Base-by-base conservation (phyloP, 768 basidiomycete genomes). In the Dendrothele bispora region DNA sequence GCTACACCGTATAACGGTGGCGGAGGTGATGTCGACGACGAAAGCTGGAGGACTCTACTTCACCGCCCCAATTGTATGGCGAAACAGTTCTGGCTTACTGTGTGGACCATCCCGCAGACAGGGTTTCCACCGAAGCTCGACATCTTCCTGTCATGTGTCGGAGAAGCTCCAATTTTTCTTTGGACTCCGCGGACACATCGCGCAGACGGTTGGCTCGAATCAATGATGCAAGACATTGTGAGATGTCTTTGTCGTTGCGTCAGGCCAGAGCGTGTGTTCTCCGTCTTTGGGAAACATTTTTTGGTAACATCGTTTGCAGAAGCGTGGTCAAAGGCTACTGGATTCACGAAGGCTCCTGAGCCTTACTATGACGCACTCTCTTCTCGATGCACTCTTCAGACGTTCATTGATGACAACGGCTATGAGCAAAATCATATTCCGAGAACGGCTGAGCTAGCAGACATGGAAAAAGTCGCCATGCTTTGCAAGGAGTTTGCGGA, bases 331-430 rank as follows among this genome's bases (percentile, higher is more conserved):
- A 53, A 25, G 38, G 38, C 20, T 12, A n/a, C 38, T n/a, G n/a
- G n/a, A n/a, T n/a, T n/a, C n/a, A n/a, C 20, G 38, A 20, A 21
- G 12, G 38, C 70, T 47, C 56, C 61, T 15, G 58, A 73, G 32
- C 78, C 79, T 17, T 77, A 78, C 60, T 82, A 82, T 53, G 65
- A 67, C 4, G 80, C 82, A 5, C 66, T 63, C 46, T 72, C 75
- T 52, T 68, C 74, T 11, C 67, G 67, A 46, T 78, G 78, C 66
- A 74, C 67, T 12, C 43, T 55, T 11, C 52, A 66, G 39, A 73
- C 73, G 0, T 60, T 79, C 51, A 59, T 55, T 21, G 59, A 60
- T 20, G 47, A 57, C 14, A 43, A 61, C 6, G 46, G n/a, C n/a
- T n/a, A n/a, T n/a, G n/a, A n/a, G n/a, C n/a, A n/a, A n/a, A n/a